Percentiles rank a stretch among this genome's conserved stretches.
phyloP scores from a whole-genome alignment of 306 rosid species.

The Trichosanthes cucumerina region DNA sequence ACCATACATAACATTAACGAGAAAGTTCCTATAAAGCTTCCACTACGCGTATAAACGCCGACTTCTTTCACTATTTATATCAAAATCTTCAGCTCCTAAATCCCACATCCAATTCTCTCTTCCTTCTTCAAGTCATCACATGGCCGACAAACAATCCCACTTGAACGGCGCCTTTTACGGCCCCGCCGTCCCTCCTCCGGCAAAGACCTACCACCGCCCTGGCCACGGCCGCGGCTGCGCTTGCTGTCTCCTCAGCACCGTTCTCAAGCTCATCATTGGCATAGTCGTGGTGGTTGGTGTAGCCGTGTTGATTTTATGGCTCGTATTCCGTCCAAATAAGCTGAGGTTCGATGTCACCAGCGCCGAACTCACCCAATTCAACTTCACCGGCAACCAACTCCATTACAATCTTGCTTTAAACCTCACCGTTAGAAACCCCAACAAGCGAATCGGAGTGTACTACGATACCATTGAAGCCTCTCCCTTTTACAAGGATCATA shows the following conservation, averaged over 20 bases:
- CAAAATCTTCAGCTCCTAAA: background rate
- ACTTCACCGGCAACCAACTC: conserved; percentile 16
- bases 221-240: conserved; percentile 13
- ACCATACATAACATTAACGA: background rate
- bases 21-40: background rate
- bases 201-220: background rate
- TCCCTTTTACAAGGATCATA: conserved; percentile 25
- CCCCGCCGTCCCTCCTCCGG: conserved; percentile 13
- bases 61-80: background rate
- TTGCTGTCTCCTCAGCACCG: conserved; percentile 4
- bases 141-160: conserved; percentile 4
- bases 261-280: conserved; percentile 8
- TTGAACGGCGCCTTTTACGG: conserved; percentile 13
- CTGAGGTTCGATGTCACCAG: conserved; percentile 34
- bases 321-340: conserved; percentile 40
- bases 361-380: conserved; percentile 42
- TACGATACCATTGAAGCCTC: conserved; percentile 32
- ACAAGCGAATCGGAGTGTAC: conserved; percentile 34
- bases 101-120: background rate
- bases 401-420: conserved; percentile 11
- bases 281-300: conserved; percentile 9
- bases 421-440: conserved; percentile 45
- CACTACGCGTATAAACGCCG: background rate
- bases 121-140: background rate
- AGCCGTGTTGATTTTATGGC: conserved; percentile 26